Evolutionary conservation across 106 monocot genomes (phyloP), one percentile per base, ranked within the genome.

Genomic region (Acorus calamus): DNA sequence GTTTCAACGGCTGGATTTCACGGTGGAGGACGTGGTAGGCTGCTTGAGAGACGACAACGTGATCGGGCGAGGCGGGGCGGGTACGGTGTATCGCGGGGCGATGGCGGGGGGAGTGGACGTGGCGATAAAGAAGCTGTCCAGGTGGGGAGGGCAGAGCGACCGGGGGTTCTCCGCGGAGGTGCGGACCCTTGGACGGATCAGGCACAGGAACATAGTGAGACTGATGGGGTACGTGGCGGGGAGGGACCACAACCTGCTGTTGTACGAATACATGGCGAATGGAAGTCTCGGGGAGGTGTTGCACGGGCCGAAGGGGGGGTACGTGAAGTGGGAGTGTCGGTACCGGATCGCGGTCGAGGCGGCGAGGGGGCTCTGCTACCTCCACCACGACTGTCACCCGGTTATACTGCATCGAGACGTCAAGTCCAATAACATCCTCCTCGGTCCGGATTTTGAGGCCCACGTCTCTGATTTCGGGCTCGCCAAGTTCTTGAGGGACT

Each of bases 391-490:
- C 63, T 94, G 93, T 72, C 75, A 83, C 6, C 93, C 93, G 51
- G 57, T 74, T 46, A 93, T 94, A 51, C 61, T 94, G 12, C 94
- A 94, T 71, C 62, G 93, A 2, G 93, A 94, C 28, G 89, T 94
- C 10, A 94, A 94, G 70, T 86, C 86, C 5, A 94, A 89, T 59
- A 94, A 94, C 61, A 88, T 88, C 4, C 71, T 92, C 10, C 76
- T 92, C n/a, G 92, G 87, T 55, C 81, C 89, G 5, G 68, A 59
- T 3, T 86, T 84, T 50, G 89, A 94, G 68, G 93, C 93, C 1
- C 93, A 94, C 71, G 93, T 94, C 5, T 89, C 93, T 4, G 93
- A 94, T 50, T 94, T 94, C 54, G 93, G 93, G 14, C 89, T 94
- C 9, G 93, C 93, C 49, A 89, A 84, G 81, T 89, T 89, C 67